Percentiles rank a stretch among this genome's conserved stretches.
phyloP scores from a whole-genome alignment of 208 protist species.

The Acanthamoeba triangularis region DNA sequence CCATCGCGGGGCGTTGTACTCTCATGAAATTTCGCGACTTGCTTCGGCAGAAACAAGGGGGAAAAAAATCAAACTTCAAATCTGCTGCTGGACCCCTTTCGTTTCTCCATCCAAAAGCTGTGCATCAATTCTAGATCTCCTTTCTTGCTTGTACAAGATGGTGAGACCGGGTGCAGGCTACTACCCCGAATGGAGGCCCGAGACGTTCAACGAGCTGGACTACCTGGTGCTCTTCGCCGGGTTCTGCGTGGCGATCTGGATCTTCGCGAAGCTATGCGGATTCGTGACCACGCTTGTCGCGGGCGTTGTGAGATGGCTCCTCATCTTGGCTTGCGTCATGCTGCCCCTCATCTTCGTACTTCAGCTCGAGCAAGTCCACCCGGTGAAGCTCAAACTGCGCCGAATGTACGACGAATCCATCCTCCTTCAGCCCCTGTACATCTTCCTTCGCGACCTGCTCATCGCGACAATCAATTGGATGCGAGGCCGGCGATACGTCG shows the following conservation, averaged over 20 bases:
- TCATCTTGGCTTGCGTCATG: not conserved
- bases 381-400: not conserved
- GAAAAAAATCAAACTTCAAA: no score
- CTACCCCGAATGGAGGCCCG: slow-evolving; percentile 43
- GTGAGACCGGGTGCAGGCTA: not conserved
- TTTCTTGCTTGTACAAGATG: no score
- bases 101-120: no score
- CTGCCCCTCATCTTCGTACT: not conserved
- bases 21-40: not conserved
- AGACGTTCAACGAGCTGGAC: slow-evolving; percentile 41
- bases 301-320: slow-evolving; percentile 7
- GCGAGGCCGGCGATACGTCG: slow-evolving; percentile 6
- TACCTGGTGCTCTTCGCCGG: slow-evolving; percentile 18
- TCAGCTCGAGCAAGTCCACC: slow-evolving; percentile 11
- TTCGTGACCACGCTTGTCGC: not conserved
- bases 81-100: no score
- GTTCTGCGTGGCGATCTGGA: not conserved
- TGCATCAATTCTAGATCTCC: no score
- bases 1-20: no score
- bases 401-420: slow-evolving; percentile 4
- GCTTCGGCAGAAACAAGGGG: not conserved
- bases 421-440: slow-evolving; percentile 30
- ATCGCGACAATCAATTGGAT: not conserved
- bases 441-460: not conserved
- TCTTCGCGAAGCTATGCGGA: slow-evolving; percentile 21